Percentiles rank a stretch among this genome's conserved stretches.
These are phyloP conservation scores for Saccharomycopsis olivae DNA, from an alignment of 805 yeast genomes.

Conservation along the genomic window DNA sequence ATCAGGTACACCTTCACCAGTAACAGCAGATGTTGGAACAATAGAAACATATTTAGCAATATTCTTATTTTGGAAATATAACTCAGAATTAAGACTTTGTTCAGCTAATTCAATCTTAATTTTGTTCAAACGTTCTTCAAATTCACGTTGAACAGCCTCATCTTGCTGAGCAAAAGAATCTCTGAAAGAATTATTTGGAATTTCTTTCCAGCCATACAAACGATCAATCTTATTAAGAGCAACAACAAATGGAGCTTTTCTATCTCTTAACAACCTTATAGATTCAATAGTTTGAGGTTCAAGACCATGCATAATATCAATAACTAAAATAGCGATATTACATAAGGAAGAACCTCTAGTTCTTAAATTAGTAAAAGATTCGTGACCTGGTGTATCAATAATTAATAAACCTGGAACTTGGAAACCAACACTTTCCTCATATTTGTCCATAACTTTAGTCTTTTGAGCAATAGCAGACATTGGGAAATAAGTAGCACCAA, in stretches of 20 bases:
- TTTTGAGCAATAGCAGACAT: constrained; percentile 85
- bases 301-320: constrained; percentile 98
- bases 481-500: constrained; percentile 99
- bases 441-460: constrained; percentile 82
- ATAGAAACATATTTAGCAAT: constrained; percentile 88
- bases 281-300: constrained; percentile 98
- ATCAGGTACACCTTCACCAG: constrained; percentile 99
- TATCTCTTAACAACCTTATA: constrained; percentile 80
- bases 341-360: constrained; percentile 98
- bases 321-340: constrained; percentile 97
- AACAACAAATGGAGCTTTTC: constrained; percentile 96
- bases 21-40: constrained; percentile 97
- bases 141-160: constrained; percentile 82
- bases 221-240: constrained; percentile 97
- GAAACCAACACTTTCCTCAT: constrained; percentile 64
- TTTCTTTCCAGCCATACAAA: constrained; percentile 86
- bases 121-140: constrained; percentile 74
- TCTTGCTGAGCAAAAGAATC: constrained; percentile 80
- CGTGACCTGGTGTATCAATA: constrained; percentile 99
- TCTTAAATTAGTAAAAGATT: constrained; percentile 94
- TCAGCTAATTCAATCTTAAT: constrained; percentile 90
- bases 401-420: constrained; percentile 96
- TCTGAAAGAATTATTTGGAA: constrained; percentile 91
- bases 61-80: constrained; percentile 91
- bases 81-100: constrained; percentile 96